Evolutionary conservation across 441 rosid genomes (phyloP).

Genomic region (Isatis lusitanica): DNA sequence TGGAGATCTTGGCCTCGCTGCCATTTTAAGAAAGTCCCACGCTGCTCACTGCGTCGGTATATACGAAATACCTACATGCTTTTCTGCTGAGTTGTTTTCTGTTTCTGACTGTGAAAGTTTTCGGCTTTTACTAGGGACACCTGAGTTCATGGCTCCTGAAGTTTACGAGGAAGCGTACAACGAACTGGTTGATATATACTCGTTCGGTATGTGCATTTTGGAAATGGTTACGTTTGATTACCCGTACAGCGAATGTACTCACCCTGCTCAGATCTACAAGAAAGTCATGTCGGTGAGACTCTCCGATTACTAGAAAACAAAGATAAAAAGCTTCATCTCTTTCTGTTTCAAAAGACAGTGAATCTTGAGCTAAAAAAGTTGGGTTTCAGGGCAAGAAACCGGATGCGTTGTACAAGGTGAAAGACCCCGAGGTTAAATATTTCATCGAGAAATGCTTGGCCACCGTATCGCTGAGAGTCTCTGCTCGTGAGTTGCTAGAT

Average conservation of each 20-base stretch:
- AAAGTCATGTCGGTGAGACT: slow-evolving; percentile 89
- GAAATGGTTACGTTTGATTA: slow-evolving; percentile 96
- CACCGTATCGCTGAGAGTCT: slow-evolving; percentile 79
- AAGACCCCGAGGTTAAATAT: slow-evolving; percentile 77
- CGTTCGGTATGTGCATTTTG: slow-evolving; percentile 95
- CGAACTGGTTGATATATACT: slow-evolving; percentile 89
- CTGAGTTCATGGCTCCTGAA: slow-evolving; percentile 99
- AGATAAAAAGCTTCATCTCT: slow-evolving; percentile 6
- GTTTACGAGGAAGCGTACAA: slow-evolving; percentile 90
- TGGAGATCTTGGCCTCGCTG: slow-evolving; percentile 98
- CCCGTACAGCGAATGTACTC: slow-evolving; percentile 89
- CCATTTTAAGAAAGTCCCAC: slow-evolving; percentile 83
- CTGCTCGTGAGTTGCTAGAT: slow-evolving; percentile 82
- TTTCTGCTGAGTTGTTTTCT: neutral
- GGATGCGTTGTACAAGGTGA: slow-evolving; percentile 82
- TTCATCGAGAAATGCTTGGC: slow-evolving; percentile 94
- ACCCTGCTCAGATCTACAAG: slow-evolving; percentile 96
- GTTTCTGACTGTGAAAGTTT: slow-evolving; percentile 23
- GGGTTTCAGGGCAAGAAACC: slow-evolving; percentile 90
- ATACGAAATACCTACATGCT: slow-evolving; percentile 4
- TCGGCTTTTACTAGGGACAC: slow-evolving; percentile 64
- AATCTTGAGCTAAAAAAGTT: slow-evolving; percentile 19
- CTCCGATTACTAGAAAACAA: neutral
- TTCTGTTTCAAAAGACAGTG: slow-evolving; percentile 18
- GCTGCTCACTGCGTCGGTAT: slow-evolving; percentile 96